phyloP scores from a whole-genome alignment of 768 basidiomycete species.

The Mycena indigotica region DNA sequence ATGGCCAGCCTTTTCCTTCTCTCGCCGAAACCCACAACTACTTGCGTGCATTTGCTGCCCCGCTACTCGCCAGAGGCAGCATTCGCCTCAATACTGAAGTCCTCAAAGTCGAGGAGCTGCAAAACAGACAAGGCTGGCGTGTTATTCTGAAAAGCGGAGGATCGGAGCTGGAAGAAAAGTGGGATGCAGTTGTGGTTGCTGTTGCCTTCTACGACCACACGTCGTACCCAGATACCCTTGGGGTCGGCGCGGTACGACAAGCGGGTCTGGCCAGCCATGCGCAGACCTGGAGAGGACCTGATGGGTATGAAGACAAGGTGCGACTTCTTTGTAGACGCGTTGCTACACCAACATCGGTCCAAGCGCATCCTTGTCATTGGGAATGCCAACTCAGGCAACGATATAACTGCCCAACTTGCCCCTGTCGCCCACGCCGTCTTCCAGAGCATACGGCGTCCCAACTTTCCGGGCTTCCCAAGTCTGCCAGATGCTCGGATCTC shows the following conservation, averaged over 20 bases:
- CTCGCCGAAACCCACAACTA: conserved; percentile 41
- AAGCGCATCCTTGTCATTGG: conserved; percentile 32
- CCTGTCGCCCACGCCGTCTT: conserved; percentile 26
- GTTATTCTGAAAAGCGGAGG: conserved; percentile 42
- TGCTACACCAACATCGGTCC: neutral
- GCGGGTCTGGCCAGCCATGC: conserved; percentile 45
- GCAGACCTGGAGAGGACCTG: conserved; percentile 43
- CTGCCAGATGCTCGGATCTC: conserved; percentile 34
- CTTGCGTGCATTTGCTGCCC: conserved; percentile 37
- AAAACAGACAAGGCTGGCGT: conserved; percentile 37
- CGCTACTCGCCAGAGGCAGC: conserved; percentile 31
- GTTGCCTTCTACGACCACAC: conserved; percentile 49
- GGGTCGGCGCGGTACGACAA: conserved; percentile 38
- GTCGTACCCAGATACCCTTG: conserved; percentile 46
- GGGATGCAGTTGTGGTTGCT: conserved; percentile 55
- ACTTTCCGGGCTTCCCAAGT: conserved; percentile 31
- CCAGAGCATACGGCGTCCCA: conserved; percentile 31
- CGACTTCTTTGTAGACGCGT: neutral
- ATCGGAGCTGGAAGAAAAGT: conserved; percentile 37
- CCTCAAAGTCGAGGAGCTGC: conserved; percentile 38
- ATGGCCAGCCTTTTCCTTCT: conserved; percentile 44
- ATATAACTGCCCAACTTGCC: conserved; percentile 34
- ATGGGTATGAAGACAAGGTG: conserved; percentile 38
- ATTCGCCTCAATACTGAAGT: conserved; percentile 49
- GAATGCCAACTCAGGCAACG: conserved; percentile 39